These are phyloP conservation scores for Bondarzewia mesenterica DNA, from an alignment of 1,284 basidiomycete species.

Conservation along the genomic window DNA sequence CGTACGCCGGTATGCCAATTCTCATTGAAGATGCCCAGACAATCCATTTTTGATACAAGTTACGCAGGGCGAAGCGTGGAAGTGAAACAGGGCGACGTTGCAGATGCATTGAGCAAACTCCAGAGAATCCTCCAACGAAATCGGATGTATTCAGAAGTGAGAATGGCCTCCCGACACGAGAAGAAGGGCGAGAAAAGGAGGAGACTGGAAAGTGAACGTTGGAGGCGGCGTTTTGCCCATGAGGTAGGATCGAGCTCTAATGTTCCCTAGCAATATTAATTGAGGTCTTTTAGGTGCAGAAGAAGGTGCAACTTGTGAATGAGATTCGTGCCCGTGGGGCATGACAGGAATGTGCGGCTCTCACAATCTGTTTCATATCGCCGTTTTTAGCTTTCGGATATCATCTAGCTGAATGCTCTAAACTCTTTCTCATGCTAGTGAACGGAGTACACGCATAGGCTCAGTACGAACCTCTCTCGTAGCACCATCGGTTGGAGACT, in stretches of 20 bases:
- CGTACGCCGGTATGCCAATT: conserved; percentile 29
- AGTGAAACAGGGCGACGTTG: conserved; percentile 31
- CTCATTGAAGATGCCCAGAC: conserved; percentile 1
- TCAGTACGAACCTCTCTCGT: too few relatives aligned
- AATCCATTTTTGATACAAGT: conserved; percentile 7
- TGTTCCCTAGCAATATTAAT: conserved; percentile 12
- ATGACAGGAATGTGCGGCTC: conserved; percentile 13
- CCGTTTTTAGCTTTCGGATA: too few relatives aligned
- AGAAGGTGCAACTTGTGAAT: conserved; percentile 42
- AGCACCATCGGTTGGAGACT: too few relatives aligned
- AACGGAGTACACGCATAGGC: too few relatives aligned
- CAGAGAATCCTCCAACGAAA: conserved; percentile 48
- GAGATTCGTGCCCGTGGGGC: conserved; percentile 41
- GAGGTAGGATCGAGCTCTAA: conserved; percentile 35
- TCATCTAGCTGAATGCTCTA: too few relatives aligned
- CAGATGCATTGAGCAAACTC: conserved; percentile 38
- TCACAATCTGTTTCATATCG: not conserved
- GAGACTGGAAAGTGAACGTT: conserved; percentile 53
- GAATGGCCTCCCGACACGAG: conserved; percentile 53
- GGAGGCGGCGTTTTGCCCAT: conserved; percentile 61
- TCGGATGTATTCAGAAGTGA: conserved; percentile 43
- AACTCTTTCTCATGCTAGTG: too few relatives aligned
- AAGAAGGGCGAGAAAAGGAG: conserved; percentile 63
- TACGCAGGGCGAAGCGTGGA: conserved; percentile 40
- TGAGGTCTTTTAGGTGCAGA: conserved; percentile 44